Conservation (phyloP, 129 eudicot genomes). For the Ambrosia trifida region DNA sequence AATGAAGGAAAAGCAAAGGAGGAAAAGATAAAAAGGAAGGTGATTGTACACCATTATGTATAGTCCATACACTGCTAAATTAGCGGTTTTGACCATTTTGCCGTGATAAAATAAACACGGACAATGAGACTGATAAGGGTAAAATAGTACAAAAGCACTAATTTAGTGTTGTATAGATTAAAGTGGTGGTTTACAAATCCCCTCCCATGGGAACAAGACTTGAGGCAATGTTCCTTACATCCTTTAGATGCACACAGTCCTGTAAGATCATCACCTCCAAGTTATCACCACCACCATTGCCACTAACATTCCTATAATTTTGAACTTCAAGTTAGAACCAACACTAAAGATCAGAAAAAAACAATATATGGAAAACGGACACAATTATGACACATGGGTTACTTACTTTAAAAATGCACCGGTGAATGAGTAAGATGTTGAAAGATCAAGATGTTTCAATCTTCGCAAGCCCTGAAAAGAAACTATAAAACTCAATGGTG, state of each 20-base stretch:
- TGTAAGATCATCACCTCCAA: constrained; percentile 75
- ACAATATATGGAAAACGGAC: not conserved
- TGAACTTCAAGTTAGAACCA: constrained; percentile 8
- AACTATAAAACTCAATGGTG: not conserved
- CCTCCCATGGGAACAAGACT: not conserved
- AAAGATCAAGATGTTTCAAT: constrained; percentile 73
- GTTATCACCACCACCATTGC: constrained; percentile 54
- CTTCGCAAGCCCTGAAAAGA: constrained; percentile 67
- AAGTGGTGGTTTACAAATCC: not conserved
- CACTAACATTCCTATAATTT: constrained; percentile 49
- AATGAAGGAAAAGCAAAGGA: not conserved
- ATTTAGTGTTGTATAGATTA: not conserved
- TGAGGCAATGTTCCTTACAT: constrained; percentile 40
- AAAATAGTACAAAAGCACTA: not conserved
- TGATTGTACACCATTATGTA: not conserved
- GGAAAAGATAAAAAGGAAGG: not conserved
- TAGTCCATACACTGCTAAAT: not conserved
- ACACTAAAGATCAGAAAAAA: not conserved
- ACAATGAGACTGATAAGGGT: not conserved
- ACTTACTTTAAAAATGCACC: constrained; percentile 79
- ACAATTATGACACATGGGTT: not conserved
- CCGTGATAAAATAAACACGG: not conserved
- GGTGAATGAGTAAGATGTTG: constrained; percentile 78
- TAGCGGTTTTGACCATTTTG: not conserved
- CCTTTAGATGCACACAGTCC: constrained; percentile 84